Evolutionary conservation across 805 yeast genomes (phyloP).

Genomic region (Wickerhamomyces bovis): DNA sequence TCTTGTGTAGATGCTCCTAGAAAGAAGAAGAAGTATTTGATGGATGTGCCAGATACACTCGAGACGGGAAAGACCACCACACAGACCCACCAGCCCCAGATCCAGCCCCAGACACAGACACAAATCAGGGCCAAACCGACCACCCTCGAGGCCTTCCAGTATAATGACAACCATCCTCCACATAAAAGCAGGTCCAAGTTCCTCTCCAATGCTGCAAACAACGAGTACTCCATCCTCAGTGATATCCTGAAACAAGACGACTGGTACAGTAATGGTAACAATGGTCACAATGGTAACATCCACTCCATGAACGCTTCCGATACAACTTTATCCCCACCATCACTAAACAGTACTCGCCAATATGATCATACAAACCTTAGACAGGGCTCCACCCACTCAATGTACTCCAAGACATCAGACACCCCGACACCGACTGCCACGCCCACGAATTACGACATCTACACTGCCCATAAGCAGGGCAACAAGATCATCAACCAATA

Average conservation of each 20-base stretch:
- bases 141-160: background rate
- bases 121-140: background rate
- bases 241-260: conserved; percentile 45
- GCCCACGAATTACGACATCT: conserved; percentile 17
- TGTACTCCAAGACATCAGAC: conserved; percentile 6
- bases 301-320: conserved; percentile 3
- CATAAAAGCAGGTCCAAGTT: conserved; percentile 33
- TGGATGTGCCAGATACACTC: conserved; percentile 43
- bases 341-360: background rate
- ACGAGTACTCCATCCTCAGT: conserved; percentile 66
- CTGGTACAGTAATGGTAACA: background rate
- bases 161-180: background rate
- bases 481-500: conserved; percentile 63
- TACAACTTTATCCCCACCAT: conserved; percentile 11
- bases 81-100: too few relatives aligned
- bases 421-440: conserved; percentile 18
- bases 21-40: conserved; percentile 73
- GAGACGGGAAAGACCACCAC: too few relatives aligned
- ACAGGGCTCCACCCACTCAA: conserved; percentile 5
- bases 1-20: conserved; percentile 89
- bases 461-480: conserved; percentile 36
- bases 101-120: background rate
- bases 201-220: conserved; percentile 63
- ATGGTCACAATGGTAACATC: background rate
- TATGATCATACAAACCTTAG: conserved; percentile 1